phyloP scores from a whole-genome alignment of 352 stramenopile genomes.

The Achlya hypogyna region DNA sequence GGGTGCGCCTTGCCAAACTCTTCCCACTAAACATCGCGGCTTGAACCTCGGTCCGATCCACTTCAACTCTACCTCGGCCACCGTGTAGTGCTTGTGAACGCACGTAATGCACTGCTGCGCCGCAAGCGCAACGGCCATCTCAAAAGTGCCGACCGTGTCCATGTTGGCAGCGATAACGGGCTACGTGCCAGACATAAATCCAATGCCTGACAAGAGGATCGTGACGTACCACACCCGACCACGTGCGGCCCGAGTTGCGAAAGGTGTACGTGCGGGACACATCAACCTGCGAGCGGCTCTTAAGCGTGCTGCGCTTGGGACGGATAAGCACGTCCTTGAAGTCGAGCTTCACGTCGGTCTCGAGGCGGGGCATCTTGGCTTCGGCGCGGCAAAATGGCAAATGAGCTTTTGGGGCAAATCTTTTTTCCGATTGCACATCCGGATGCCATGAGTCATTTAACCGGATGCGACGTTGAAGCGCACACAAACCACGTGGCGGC shows the following conservation, averaged over 20 bases:
- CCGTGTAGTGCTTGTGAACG: constrained; percentile 86
- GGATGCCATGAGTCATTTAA: background rate
- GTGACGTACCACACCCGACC: constrained; percentile 52
- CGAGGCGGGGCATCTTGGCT: constrained; percentile 79
- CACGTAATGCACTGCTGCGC: constrained; percentile 83
- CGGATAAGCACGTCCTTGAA: constrained; percentile 92
- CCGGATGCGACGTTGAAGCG: background rate
- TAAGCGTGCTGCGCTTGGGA: constrained; percentile 87
- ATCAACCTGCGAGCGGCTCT: constrained; percentile 77
- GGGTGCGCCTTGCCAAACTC: constrained; percentile 42
- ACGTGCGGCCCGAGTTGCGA: constrained; percentile 68
- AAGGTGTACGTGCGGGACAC: constrained; percentile 62
- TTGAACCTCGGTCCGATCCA: background rate
- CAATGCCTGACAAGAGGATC: background rate
- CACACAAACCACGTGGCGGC: background rate
- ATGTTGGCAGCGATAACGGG: constrained; percentile 88
- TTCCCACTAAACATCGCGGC: constrained; percentile 30
- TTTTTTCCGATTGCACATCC: background rate
- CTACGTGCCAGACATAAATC: constrained; percentile 19
- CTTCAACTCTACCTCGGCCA: constrained; percentile 31
- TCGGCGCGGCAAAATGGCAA: constrained; percentile 2
- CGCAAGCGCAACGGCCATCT: constrained; percentile 71
- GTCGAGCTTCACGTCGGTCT: constrained; percentile 85
- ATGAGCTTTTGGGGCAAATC: constrained; percentile 9
- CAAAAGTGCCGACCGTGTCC: constrained; percentile 88